Percentiles rank a stretch among this genome's conserved stretches.
Conservation (phyloP, 768 basidiomycete species). For the Podaxis rugospora region DNA sequence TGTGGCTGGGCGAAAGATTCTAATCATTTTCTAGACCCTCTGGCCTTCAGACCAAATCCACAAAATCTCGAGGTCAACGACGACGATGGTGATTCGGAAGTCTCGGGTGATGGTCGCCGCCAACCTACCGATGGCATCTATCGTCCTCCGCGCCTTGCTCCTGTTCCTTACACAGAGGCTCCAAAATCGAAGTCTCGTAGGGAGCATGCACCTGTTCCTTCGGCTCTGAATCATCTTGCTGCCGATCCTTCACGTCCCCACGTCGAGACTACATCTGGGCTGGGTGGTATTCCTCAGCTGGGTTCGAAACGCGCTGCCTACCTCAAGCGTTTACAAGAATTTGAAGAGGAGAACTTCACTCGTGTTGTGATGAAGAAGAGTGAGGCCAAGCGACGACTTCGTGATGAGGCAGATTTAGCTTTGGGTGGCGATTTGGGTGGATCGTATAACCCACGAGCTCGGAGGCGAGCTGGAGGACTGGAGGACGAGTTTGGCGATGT, state of each 20-base stretch:
- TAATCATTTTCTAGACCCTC: constrained; percentile 56
- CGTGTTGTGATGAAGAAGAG: constrained; percentile 88
- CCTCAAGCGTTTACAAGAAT: constrained; percentile 76
- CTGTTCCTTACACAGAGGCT: constrained; percentile 71
- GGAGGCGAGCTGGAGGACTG: constrained; percentile 62
- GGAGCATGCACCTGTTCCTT: constrained; percentile 54
- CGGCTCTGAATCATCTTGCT: constrained; percentile 59
- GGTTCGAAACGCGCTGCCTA: constrained; percentile 70
- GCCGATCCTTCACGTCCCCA: constrained; percentile 69
- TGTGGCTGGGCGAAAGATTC: background rate
- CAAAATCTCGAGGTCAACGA: constrained; percentile 50
- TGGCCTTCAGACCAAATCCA: constrained; percentile 91
- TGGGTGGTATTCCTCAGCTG: constrained; percentile 57
- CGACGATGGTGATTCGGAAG: constrained; percentile 14
- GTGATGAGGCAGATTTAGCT: constrained; percentile 86
- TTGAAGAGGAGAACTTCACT: constrained; percentile 94
- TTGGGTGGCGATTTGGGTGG: constrained; percentile 64
- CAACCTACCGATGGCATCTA: constrained; percentile 51
- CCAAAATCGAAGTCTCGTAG: constrained; percentile 44
- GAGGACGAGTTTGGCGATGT: constrained; percentile 87
- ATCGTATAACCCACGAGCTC: constrained; percentile 43
- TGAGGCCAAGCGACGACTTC: constrained; percentile 62
- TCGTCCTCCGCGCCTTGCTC: constrained; percentile 83
- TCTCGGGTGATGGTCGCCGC: constrained; percentile 8
- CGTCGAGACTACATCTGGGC: constrained; percentile 66